These are phyloP conservation scores for Termitomyces sp. DNA, from an alignment of 1,284 basidiomycete species.

Conservation along the genomic window DNA sequence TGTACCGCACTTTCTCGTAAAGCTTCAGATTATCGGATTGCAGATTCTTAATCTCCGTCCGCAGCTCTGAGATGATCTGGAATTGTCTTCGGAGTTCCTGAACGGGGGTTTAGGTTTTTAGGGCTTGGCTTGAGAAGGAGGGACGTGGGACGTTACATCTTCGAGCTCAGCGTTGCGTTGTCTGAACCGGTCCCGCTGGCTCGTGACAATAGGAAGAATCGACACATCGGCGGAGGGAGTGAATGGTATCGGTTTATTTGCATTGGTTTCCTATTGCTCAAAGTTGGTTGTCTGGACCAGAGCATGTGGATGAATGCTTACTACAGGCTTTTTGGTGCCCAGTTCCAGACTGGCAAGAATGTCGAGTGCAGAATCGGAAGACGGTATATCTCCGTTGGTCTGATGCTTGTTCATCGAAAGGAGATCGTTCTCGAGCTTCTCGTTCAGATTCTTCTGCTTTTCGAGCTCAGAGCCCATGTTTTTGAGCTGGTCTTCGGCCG, in stretches of 20 bases:
- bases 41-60: constrained; percentile 81
- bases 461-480: constrained; percentile 63
- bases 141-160: constrained; percentile 66
- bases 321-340: constrained; percentile 47
- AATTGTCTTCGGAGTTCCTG: constrained; percentile 93
- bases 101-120: neutral
- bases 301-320: constrained; percentile 18
- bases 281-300: neutral
- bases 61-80: constrained; percentile 86
- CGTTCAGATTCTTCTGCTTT: constrained; percentile 77
- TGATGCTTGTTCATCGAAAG: constrained; percentile 67
- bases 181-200: constrained; percentile 92
- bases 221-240: constrained; percentile 79
- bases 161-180: constrained; percentile 95
- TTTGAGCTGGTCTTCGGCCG: constrained; percentile 55
- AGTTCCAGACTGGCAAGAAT: constrained; percentile 72
- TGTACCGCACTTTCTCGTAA: constrained; percentile 95
- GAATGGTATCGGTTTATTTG: constrained; percentile 60
- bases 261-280: constrained; percentile 31
- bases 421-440: constrained; percentile 89
- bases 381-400: constrained; percentile 26
- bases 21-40: constrained; percentile 92
- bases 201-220: constrained; percentile 93
- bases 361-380: constrained; percentile 32
- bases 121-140: too few species aligned